Conservation (phyloP, 768 basidiomycete species). For the Xerocomellus intermedius region DNA sequence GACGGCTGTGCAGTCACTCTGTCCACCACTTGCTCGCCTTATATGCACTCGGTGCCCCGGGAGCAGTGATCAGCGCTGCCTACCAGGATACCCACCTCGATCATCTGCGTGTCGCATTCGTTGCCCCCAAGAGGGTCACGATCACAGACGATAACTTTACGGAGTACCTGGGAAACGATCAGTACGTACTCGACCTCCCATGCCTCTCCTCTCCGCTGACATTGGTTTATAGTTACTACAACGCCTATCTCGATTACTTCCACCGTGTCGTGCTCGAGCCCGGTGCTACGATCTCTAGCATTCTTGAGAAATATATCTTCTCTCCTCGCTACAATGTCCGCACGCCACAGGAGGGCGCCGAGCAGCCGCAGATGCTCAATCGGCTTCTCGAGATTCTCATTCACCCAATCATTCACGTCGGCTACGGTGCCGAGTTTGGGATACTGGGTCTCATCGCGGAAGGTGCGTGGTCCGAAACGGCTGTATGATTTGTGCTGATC, state of each 20-base stretch:
- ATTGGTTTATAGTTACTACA: slow-evolving; percentile 27
- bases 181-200: slow-evolving; percentile 16
- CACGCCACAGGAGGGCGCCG: slow-evolving; percentile 21
- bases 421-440: slow-evolving; percentile 64
- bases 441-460: slow-evolving; percentile 62
- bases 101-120: slow-evolving; percentile 37
- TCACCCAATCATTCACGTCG: slow-evolving; percentile 65
- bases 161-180: slow-evolving; percentile 31
- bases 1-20: slow-evolving; percentile 44
- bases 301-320: slow-evolving; percentile 65
- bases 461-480: slow-evolving; percentile 36
- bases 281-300: slow-evolving; percentile 28
- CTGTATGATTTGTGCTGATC: neutral
- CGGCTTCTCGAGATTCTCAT: slow-evolving; percentile 58
- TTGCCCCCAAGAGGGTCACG: slow-evolving; percentile 19
- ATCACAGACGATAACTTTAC: slow-evolving; percentile 27
- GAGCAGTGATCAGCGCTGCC: slow-evolving; percentile 39
- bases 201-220: neutral
- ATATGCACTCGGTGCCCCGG: slow-evolving; percentile 58
- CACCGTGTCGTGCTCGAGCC: slow-evolving; percentile 30
- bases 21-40: slow-evolving; percentile 57
- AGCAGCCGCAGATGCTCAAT: slow-evolving; percentile 56
- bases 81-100: slow-evolving; percentile 40
- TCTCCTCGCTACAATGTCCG: slow-evolving; percentile 48
- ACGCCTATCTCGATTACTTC: slow-evolving; percentile 34